These are phyloP conservation scores for Basipetospora chlamydospora DNA, from an alignment of 2,329 filamentous ascomycete genomes.

Conservation along the genomic window DNA sequence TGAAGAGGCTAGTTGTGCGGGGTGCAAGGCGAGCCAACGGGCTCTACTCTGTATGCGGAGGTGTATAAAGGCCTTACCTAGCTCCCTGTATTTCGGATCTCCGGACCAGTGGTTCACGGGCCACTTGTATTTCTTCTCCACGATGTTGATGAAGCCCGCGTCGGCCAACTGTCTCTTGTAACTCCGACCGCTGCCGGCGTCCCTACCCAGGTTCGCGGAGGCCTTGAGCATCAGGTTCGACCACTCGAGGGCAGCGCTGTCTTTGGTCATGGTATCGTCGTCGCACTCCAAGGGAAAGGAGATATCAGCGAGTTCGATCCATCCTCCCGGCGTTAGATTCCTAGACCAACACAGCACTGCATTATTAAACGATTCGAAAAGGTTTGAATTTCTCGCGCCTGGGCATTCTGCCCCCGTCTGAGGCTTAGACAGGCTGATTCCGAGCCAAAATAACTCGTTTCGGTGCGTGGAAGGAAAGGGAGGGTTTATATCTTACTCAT, in stretches of 20 bases:
- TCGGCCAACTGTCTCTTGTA: conserved; percentile 26
- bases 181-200: conserved; percentile 13
- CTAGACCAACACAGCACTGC: no score
- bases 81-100: conserved; percentile 33
- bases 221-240: conserved; percentile 16
- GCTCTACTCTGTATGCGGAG: no score
- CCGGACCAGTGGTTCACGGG: conserved; percentile 37
- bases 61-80: no score
- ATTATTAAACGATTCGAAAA: no score
- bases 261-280: conserved; percentile 16
- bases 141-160: conserved; percentile 38
- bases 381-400: no score
- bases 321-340: conserved; percentile 18
- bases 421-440: no score
- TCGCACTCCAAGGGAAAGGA: conserved; percentile 15
- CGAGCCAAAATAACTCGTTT: no score
- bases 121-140: conserved; percentile 31
- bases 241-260: conserved; percentile 15
- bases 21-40: no score
- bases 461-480: no score
- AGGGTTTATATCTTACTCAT: no score
- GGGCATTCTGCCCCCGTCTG: no score
- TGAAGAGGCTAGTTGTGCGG: no score
- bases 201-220: conserved; percentile 15
- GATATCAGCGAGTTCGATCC: conserved; percentile 18